Evolutionary conservation across 2,329 filamentous ascomycete species (phyloP).

Genomic region (Aspergillus caelatus): DNA sequence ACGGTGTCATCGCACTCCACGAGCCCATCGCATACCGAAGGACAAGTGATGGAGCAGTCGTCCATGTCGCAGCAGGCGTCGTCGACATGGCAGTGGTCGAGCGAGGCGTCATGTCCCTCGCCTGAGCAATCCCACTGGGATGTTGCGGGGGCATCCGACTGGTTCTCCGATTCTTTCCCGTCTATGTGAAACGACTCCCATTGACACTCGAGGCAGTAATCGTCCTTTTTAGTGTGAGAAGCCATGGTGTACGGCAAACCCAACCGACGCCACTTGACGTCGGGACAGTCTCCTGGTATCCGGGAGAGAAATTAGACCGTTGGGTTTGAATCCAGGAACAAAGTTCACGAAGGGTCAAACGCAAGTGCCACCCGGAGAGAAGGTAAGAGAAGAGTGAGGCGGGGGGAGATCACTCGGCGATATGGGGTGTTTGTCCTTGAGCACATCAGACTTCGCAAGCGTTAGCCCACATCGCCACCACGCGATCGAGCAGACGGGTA

Average conservation of each 20-base stretch:
- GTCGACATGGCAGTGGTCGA: conserved; percentile 32
- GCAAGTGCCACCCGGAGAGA: neutral
- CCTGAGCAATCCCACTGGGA: conserved; percentile 35
- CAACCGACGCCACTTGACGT: neutral
- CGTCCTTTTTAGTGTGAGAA: conserved; percentile 32
- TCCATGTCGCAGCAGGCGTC: conserved; percentile 45
- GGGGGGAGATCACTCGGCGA: conserved; percentile 3
- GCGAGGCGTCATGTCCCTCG: conserved; percentile 30
- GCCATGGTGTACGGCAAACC: conserved; percentile 30
- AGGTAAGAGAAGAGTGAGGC: neutral
- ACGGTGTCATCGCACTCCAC: conserved; percentile 42
- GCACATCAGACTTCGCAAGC: neutral
- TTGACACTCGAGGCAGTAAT: conserved; percentile 46
- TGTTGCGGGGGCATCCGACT: conserved; percentile 23
- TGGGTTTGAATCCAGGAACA: neutral
- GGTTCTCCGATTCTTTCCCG: conserved; percentile 29
- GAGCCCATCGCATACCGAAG: conserved; percentile 46
- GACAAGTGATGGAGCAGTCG: conserved; percentile 40
- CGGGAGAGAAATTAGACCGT: neutral
- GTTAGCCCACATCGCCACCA: conserved; percentile 9
- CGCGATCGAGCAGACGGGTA: neutral
- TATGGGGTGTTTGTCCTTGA: conserved; percentile 5
- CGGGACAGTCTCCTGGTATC: neutral
- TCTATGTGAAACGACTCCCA: conserved; percentile 44
- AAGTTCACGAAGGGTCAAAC: neutral